Evolutionary conservation across 176 grass and related monocot genomes (phyloP), one percentile per base, ranked within the genome.

Genomic region (Oryza brachyantha): DNA sequence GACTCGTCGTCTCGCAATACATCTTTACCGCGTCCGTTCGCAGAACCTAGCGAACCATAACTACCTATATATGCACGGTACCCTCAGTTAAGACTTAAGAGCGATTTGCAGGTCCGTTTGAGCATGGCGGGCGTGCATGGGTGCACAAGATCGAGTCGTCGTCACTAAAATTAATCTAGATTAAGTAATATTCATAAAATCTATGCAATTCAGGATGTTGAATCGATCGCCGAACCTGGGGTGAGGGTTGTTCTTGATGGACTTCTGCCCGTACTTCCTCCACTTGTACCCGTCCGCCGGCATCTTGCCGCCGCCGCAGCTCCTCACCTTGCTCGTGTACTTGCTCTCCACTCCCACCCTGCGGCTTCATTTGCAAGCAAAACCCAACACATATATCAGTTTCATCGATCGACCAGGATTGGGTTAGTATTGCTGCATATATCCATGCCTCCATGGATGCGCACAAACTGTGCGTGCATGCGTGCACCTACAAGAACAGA

Each of bases 251-350:
- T 93, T 93, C 85, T 93, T 93, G 91, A 93, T 93, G 39, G 66
- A 80, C 67, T 93, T 93, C 79, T 93, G 91, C 35, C 91, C 91
- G 68, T 93, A 93, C 79, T 93, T 93, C 70, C 91, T 88, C 91
- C 91, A 93, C 78, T 85, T 93, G 82, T 88, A 90, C 34, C 91
- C 91, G 74, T 93, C 91, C 62, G 64, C 61, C 16, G 82, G 79
- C 66, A 75, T 79, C 79, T 87, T 90, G 84, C 80, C 77, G 60
- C 80, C 77, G 60, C 29, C 83, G 59, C 83, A 86, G 75, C 66
- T 88, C 85, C 65, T 90, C 66, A 93, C 80, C 79, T 67, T 93
- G 10, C 73, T 35, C 57, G 83, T 81, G 58, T 84, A 35, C 79
- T 61, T 93, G 60, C 78, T 83, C 85, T 90, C 85, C 82, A 14